Conservation (phyloP, 2,329 filamentous ascomycete species). For the Fusarium decemcellulare region DNA sequence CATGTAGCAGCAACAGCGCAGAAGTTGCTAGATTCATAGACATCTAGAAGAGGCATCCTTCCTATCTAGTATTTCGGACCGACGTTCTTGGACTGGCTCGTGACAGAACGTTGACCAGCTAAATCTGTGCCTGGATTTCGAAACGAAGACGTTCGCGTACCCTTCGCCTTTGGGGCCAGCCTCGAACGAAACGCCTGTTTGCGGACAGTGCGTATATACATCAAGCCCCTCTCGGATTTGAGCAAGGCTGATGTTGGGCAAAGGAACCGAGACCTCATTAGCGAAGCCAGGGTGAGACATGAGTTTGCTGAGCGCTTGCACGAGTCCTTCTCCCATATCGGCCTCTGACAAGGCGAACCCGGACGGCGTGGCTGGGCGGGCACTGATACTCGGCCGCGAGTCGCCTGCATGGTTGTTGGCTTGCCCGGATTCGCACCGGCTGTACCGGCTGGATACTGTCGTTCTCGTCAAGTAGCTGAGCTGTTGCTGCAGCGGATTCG, state of each 20-base stretch:
- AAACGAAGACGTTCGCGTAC: no score
- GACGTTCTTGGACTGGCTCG: no score
- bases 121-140: no score
- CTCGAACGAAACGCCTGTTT: no score
- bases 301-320: background rate
- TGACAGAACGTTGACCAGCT: no score
- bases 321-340: no score
- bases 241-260: background rate
- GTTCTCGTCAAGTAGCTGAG: background rate
- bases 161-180: no score
- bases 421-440: background rate
- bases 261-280: background rate
- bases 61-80: no score
- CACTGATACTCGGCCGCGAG: background rate
- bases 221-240: background rate
- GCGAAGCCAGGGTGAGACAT: slow-evolving; percentile 4
- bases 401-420: background rate
- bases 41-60: no score
- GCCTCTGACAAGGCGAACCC: background rate
- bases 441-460: background rate
- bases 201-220: no score
- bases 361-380: background rate
- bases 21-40: no score
- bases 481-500: background rate
- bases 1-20: no score